Conservation (phyloP, 1,284 basidiomycete species). For the Papiliotrema flavescens region DNA sequence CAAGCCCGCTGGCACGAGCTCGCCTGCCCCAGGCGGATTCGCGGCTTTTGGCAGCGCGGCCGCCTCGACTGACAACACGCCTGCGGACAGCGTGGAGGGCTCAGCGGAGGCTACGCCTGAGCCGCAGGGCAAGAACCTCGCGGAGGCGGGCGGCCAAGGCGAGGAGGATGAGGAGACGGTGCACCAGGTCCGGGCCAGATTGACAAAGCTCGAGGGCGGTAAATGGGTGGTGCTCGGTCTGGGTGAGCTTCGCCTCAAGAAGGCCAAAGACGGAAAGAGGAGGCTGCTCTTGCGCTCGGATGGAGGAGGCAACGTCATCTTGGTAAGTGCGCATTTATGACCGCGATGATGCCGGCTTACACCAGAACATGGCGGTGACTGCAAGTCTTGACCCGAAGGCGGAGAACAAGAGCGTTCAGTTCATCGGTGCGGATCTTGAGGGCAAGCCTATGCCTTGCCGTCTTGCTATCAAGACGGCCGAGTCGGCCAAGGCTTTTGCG, state of each 20-base stretch:
- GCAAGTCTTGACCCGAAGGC: conserved; percentile 22
- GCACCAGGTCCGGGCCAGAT: conserved; percentile 61
- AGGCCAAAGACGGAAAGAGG: conserved; percentile 27
- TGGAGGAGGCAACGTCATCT: conserved; percentile 36
- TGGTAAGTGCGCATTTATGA: conserved; percentile 27
- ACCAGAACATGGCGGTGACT: conserved; percentile 41
- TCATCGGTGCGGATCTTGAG: conserved; percentile 34
- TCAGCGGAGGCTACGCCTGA: conserved; percentile 31
- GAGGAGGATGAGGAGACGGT: conserved; percentile 76
- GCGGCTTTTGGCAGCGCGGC: background rate
- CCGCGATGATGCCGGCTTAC: background rate
- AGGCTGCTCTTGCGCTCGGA: conserved; percentile 44
- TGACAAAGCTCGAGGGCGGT: conserved; percentile 57
- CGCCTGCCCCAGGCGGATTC: background rate
- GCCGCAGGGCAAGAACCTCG: conserved; percentile 33
- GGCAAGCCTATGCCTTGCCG: conserved; percentile 60
- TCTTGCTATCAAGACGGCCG: conserved; percentile 62
- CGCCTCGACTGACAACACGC: background rate
- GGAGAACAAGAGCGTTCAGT: conserved; percentile 27
- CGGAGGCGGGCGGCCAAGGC: conserved; percentile 38
- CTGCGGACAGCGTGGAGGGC: conserved; percentile 8
- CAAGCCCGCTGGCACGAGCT: background rate
- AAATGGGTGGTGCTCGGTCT: conserved; percentile 50
- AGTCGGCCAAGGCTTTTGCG: conserved; percentile 59
- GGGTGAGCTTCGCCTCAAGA: conserved; percentile 43